Percentiles rank a stretch among this genome's conserved stretches.
Conservation (phyloP, 148 eudicot genomes). For the Amaranthus cruentus region DNA sequence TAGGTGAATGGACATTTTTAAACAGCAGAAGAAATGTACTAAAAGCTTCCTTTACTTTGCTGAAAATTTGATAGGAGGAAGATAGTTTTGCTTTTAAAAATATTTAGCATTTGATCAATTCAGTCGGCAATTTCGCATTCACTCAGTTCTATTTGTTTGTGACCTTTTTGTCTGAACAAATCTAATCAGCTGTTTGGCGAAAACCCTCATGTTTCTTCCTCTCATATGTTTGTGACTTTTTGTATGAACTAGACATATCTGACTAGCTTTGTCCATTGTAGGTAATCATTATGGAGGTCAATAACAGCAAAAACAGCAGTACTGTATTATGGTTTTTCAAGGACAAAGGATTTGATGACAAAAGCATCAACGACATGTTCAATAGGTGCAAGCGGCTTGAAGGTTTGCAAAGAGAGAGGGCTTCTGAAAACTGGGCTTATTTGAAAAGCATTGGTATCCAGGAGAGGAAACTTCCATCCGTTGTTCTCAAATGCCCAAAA, state of each 20-base stretch:
- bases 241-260: not conserved
- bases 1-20: not conserved
- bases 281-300: constrained; percentile 57
- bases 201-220: not conserved
- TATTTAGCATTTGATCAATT: not conserved
- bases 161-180: not conserved
- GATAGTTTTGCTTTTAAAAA: not conserved
- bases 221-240: not conserved
- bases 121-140: not conserved
- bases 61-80: not conserved
- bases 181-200: not conserved
- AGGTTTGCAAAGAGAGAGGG: constrained; percentile 49
- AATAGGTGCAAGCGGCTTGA: constrained; percentile 78
- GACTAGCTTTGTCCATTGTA: constrained; percentile 7
- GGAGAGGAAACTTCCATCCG: constrained; percentile 75
- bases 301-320: constrained; percentile 48
- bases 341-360: constrained; percentile 87
- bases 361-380: constrained; percentile 66
- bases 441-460: constrained; percentile 78
- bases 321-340: constrained; percentile 84
- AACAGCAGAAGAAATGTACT: not conserved
- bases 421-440: constrained; percentile 79
- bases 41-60: not conserved
- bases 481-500: constrained; percentile 79
- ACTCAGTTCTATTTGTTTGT: not conserved